Evolutionary conservation across 1,284 basidiomycete species (phyloP).

Genomic region (Heterobasidion occidentale): DNA sequence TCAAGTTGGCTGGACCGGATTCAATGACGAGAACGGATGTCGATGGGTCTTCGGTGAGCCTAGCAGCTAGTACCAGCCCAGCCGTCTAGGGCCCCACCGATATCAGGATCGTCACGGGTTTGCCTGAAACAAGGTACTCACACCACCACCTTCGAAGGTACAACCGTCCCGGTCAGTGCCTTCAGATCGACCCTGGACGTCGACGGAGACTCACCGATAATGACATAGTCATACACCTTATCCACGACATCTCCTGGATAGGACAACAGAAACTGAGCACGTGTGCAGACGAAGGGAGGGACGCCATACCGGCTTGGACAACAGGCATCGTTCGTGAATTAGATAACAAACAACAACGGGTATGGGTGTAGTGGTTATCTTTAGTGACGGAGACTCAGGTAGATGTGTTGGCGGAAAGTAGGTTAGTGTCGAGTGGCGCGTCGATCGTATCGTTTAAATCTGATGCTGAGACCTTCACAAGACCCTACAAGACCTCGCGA

Average conservation of each 20-base stretch:
- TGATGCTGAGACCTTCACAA: too few species aligned
- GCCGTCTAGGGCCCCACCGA: conserved; percentile 3
- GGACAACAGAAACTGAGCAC: too few species aligned
- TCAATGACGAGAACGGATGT: conserved; percentile 31
- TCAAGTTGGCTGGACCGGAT: conserved; percentile 25
- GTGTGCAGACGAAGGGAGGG: too few species aligned
- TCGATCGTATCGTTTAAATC: too few species aligned
- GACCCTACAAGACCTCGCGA: too few species aligned
- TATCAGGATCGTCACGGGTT: background rate
- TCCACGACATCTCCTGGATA: conserved; percentile 2
- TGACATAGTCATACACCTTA: conserved; percentile 15
- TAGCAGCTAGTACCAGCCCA: conserved; percentile 15
- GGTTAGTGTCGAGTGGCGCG: too few species aligned
- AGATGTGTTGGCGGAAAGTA: too few species aligned
- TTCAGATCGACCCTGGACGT: background rate
- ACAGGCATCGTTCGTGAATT: too few species aligned
- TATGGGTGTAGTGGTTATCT: too few species aligned
- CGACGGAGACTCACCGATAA: conserved; percentile 10
- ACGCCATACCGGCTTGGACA: too few species aligned
- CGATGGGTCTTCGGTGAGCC: conserved; percentile 17
- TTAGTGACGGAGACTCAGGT: too few species aligned
- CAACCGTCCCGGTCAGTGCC: background rate
- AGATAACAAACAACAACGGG: too few species aligned
- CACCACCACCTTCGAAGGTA: background rate
- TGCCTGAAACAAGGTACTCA: background rate